Base-by-base conservation (phyloP, 2,329 filamentous ascomycete genomes). In the Plectosphaerella plurivora region DNA sequence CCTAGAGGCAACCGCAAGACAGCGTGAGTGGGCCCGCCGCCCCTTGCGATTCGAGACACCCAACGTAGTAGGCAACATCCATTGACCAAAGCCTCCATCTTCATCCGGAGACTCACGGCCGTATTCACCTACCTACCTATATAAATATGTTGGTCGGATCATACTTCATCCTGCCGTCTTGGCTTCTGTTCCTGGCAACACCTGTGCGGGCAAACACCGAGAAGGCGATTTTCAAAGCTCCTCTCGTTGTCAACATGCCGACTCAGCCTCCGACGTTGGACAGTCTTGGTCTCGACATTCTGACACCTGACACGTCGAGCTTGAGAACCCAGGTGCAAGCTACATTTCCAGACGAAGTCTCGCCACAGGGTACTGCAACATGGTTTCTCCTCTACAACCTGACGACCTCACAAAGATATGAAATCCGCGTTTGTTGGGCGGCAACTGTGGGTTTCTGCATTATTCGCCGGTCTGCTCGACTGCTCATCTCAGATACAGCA, bases 351-450 rank as follows among this genome's bases (percentile, higher is more conserved):
- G 78, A 72, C 7, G 60, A 72, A 8, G 65, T 72, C 2, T 65
- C 70, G 28, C 77, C 77, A 10, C 66, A 74, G 12, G 90, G 89
- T 8, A 71, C 75, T 11, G 76, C 85, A 49, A 86, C 88, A 25
- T 97, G 94, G 94, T 81, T 91, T 59, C 72, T 93, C 8, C 80
- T 99, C 6, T 81, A 88, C 52, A 73, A 78, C 35, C 76, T 99
- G 51, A 76, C 71, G n/a, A 79, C 83, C 36, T 82, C 83, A 11
- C 86, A 87, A 63, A 82, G 91, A 59, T 97, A 97, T 76, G 94
- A 99, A 74, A 81, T 96, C 47, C 85, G 94, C 51, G 78, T 97
- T 54, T 97, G 93, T 73, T 99, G 93, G 92, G 79, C 91, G 55
- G 94, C 94, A 41, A 94, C 87, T 55, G 93, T 96, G 79, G 71